Evolutionary conservation across 345 rosid species (phyloP), one percentile per base, ranked within the genome.

Genomic region (Angophora floribunda): DNA sequence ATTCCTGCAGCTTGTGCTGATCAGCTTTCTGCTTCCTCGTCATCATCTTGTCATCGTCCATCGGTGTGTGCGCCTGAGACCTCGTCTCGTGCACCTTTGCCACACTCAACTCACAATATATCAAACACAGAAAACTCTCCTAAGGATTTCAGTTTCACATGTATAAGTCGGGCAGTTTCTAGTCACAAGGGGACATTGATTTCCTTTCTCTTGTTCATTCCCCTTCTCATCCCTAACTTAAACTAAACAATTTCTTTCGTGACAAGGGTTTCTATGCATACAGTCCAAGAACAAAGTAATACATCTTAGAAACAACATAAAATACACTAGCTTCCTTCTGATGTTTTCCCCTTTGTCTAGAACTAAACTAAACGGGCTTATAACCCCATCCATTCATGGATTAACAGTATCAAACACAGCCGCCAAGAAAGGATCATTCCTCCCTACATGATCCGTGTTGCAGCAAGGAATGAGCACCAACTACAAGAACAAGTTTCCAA

Each of bases 11-110:
- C 86, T 90, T 92, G 91, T 91, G 95, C 90, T 91, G 95, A 89
- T 94, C 96, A n/a, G 96, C 99, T 86, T 96, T 97, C 90, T 96
- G 97, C 94, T 96, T 97, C 92, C 97, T 91, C 52, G 95, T 93
- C 95, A 91, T 94, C 52, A 94, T 92, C 92, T 92, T 96, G 45
- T 93, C 94, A 9, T 96, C 98, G 26, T 94, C 95, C 16, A 85
- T 86, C 6, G 90, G 63, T 1, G 52, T 17, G 85, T 93, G 96
- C 5, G 91, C 91, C 87, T 92, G 96, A 61, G 98, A 94, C 91
- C 98, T 95, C 16, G 95, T 95, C 89, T 97, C 99, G 87, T 93
- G 97, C 44, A 94, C 95, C 96, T 94, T 52, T 59, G 21, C 22
- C 32, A 24, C 55, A 70, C 28, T 26, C 55, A 53, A 70, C 26